Evolutionary conservation across 2,329 filamentous ascomycete genomes (phyloP).

Genomic region (Dothideomycetes sp.): DNA sequence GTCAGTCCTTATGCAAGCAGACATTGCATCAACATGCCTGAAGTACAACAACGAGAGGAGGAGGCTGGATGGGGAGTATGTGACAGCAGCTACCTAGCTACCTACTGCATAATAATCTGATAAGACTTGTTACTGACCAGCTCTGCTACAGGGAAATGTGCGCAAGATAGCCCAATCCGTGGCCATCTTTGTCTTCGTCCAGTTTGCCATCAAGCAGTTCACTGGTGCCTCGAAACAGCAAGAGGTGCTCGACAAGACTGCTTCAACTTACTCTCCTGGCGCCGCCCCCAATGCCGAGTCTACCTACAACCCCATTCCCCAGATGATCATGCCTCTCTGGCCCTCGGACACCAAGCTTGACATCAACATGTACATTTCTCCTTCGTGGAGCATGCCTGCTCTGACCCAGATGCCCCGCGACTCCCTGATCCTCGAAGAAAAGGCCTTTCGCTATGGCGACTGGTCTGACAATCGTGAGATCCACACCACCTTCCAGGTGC

Average conservation of each 20-base stretch:
- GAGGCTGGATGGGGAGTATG: constrained; percentile 3
- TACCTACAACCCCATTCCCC: constrained; percentile 55
- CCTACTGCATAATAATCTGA: too few relatives aligned
- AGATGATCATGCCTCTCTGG: constrained; percentile 80
- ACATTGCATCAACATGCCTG: constrained; percentile 11
- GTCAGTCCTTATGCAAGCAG: too few relatives aligned
- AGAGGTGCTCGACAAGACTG: constrained; percentile 14
- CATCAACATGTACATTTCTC: constrained; percentile 74
- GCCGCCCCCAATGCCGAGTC: background rate
- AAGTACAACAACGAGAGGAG: constrained; percentile 13
- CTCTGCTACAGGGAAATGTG: background rate
- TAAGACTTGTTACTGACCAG: too few relatives aligned
- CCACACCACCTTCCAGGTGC: constrained; percentile 69
- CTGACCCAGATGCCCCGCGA: constrained; percentile 57
- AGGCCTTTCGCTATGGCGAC: constrained; percentile 68
- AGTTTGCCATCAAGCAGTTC: constrained; percentile 49
- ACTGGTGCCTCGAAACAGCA: constrained; percentile 31
- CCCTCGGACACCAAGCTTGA: constrained; percentile 68
- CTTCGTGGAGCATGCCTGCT: constrained; percentile 59
- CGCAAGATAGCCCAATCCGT: constrained; percentile 42
- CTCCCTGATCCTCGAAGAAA: constrained; percentile 69
- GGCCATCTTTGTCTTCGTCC: constrained; percentile 50
- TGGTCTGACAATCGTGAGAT: constrained; percentile 69
- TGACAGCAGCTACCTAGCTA: background rate
- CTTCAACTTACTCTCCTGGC: constrained; percentile 11